phyloP scores from a whole-genome alignment of 345 rosid species.

The Eucalyptus polyanthemos region DNA sequence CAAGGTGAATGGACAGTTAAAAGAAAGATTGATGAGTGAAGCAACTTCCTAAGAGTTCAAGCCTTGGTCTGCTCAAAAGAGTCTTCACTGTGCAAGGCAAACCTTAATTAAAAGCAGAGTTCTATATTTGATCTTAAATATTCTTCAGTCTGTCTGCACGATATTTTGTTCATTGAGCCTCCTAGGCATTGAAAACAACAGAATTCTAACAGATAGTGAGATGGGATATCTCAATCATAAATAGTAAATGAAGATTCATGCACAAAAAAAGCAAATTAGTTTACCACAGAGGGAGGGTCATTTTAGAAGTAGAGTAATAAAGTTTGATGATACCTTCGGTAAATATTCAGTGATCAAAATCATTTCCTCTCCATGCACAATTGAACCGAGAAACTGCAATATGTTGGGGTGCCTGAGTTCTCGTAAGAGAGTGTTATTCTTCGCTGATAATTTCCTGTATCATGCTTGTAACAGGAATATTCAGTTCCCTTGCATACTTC shows the following conservation, averaged over 20 bases:
- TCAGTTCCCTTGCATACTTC: background rate
- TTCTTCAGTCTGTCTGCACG: background rate
- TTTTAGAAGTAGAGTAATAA: background rate
- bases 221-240: background rate
- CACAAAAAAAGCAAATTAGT: background rate
- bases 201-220: background rate
- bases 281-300: background rate
- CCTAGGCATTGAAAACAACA: background rate
- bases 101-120: background rate
- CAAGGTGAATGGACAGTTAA: background rate
- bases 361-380: slow-evolving; percentile 43
- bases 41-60: background rate
- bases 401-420: slow-evolving; percentile 62
- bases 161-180: background rate
- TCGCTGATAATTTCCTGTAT: slow-evolving; percentile 44
- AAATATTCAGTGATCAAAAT: slow-evolving; percentile 42
- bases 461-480: background rate
- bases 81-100: background rate
- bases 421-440: slow-evolving; percentile 31
- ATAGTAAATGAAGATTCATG: background rate
- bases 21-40: background rate
- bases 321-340: slow-evolving; percentile 15
- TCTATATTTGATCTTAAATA: background rate
- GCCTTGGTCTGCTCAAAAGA: background rate
- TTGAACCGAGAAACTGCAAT: slow-evolving; percentile 56